Conservation (phyloP, 331 rosid species). For the Stylosanthes scabra region DNA sequence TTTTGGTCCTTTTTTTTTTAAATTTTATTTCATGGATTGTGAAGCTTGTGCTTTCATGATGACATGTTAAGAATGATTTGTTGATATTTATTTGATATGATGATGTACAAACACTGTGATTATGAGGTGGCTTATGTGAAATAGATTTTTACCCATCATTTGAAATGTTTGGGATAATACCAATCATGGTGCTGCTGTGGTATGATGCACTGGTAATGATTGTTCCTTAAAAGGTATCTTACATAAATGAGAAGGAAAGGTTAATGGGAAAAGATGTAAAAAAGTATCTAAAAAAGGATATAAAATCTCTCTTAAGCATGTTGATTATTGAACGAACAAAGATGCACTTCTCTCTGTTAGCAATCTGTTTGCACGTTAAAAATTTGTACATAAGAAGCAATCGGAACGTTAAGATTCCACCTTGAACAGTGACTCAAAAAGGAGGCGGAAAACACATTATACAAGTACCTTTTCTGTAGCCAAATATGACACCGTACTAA, state of each 20-base stretch:
- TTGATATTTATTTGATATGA: conserved; percentile 18
- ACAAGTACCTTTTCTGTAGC: conserved; percentile 28
- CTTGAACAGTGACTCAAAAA: neutral
- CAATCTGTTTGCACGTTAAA: neutral
- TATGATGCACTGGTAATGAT: neutral
- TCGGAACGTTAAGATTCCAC: neutral
- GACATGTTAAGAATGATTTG: conserved; percentile 18
- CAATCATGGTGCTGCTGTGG: neutral
- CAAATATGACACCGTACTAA: conserved; percentile 11
- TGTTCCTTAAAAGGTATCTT: neutral
- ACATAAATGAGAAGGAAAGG: neutral
- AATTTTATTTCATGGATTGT: conserved; percentile 27
- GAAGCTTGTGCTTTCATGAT: conserved; percentile 21
- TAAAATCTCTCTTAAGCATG: neutral
- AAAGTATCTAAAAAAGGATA: neutral
- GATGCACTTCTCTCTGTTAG: neutral
- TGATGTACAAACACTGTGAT: conserved; percentile 25
- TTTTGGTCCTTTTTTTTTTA: neutral
- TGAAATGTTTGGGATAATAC: neutral
- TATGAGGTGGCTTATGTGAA: conserved; percentile 13
- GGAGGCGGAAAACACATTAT: conserved; percentile 37
- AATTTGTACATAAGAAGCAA: neutral
- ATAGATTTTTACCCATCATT: conserved; percentile 4
- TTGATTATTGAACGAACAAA: neutral
- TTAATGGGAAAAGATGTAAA: neutral